phyloP scores from a whole-genome alignment of 2,329 filamentous ascomycete species.

The Claviceps maximensis region DNA sequence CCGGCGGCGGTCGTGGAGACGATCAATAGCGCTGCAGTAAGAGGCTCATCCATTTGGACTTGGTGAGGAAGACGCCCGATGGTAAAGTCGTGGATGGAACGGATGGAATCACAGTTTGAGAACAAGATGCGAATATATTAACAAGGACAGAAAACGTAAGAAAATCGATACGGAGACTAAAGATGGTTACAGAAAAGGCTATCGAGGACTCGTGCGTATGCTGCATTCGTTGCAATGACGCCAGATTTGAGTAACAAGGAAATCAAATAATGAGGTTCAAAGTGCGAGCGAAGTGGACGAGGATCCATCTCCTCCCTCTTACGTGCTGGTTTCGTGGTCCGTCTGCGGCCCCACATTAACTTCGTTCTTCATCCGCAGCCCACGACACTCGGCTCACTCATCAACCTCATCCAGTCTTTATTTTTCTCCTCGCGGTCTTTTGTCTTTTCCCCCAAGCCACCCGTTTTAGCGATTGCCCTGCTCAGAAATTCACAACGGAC shows the following conservation, averaged over 20 bases:
- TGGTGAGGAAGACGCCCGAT: background rate
- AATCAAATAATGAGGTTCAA: background rate
- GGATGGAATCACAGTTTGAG: background rate
- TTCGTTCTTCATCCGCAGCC: background rate
- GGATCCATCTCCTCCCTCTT: background rate
- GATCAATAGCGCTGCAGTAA: constrained; percentile 69
- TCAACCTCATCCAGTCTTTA: background rate
- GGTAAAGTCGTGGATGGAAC: background rate
- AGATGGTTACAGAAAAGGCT: too few species aligned
- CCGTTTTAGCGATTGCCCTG: background rate
- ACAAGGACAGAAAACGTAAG: background rate
- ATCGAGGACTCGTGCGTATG: background rate
- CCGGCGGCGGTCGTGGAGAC: constrained; percentile 81
- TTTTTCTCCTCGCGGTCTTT: background rate
- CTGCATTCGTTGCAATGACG: background rate
- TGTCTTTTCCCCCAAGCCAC: background rate
- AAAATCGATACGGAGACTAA: background rate
- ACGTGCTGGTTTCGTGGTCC: background rate
- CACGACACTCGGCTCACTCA: background rate
- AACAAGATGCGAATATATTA: background rate
- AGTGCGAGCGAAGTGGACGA: background rate
- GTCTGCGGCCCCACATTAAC: background rate
- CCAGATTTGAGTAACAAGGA: background rate
- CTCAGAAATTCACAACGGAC: background rate
- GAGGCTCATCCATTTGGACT: constrained; percentile 20